Evolutionary conservation across 441 rosid species (phyloP).

Genomic region (Jatropha podagrica): DNA sequence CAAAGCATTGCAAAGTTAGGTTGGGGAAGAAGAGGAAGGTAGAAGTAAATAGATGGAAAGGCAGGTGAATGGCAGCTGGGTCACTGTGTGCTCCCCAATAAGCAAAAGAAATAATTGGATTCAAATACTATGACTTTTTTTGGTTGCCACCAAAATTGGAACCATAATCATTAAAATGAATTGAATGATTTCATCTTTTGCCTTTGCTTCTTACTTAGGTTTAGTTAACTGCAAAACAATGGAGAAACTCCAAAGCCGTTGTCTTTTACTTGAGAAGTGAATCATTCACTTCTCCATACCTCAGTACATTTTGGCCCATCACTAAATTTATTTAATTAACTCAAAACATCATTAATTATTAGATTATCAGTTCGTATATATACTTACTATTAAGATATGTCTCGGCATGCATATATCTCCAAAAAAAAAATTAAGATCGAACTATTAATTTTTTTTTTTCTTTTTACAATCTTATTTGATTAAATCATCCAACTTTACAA

Average conservation of each 20-base stretch:
- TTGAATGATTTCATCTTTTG: conserved; percentile 7
- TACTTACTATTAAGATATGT: no score
- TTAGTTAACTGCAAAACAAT: conserved; percentile 3
- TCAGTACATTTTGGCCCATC: background rate
- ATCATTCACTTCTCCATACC: background rate
- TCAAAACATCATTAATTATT: no score
- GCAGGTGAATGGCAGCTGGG: background rate
- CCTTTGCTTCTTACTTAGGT: background rate
- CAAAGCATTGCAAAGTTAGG: background rate
- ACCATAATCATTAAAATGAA: conserved; percentile 30
- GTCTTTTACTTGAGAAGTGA: conserved; percentile 1
- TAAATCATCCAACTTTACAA: background rate
- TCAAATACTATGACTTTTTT: conserved; percentile 20
- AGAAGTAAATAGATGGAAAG: background rate
- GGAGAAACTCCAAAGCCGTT: background rate
- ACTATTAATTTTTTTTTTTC: no score
- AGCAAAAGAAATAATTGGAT: conserved; percentile 24
- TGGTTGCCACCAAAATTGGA: conserved; percentile 34
- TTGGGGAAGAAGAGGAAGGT: background rate
- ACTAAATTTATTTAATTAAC: background rate
- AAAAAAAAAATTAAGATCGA: no score
- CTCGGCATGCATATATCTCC: no score
- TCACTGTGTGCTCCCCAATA: conserved; percentile 6
- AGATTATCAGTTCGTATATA: no score
- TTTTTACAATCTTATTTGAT: background rate